Base-by-base conservation (phyloP, 148 eudicot genomes). In the Dianthus caryophyllus region DNA sequence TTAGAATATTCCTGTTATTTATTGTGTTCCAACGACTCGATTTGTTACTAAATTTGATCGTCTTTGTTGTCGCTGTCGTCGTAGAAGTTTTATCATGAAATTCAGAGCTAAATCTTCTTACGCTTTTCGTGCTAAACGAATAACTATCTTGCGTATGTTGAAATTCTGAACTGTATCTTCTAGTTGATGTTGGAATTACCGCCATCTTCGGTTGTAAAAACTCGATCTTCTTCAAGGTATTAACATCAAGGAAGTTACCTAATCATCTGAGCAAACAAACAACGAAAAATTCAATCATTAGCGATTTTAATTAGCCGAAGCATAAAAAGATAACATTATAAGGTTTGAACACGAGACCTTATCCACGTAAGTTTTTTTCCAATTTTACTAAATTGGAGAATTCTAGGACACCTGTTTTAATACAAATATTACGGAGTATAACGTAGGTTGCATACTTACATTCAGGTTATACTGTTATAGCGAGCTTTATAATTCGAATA, bases 171-270 rank as follows among this genome's bases (percentile, higher is more conserved):
- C 25, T 38, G 24, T 60, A 76, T 36, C 72, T 66, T 64, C 76
- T 80, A 27, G 71, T 41, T 22, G 70, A 26, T 5, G 79, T 65
- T 70, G 82, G 67, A 61, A 62, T 69, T 4, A 64, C 72, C 14
- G 86, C 82, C 91, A 84, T 84, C 75, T 69, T 55, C 18, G 41
- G 64, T 78, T 73, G 39, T 53, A 25, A 4, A 29, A 58, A 31
- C 21, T 25, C n/a, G 13, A 27, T 56, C 38, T 11, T 43, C 6
- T 52, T 61, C 17, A 62, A 27, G 66, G 47, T 17, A 14, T 15
- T 71, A 9, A 18, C 17, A 18, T 26, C 27, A 14, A n/a, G 33
- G 46, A 47, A 65, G 0, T 72, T 25, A 55, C 75, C 75, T 64
- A 16, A 25, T 44, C 39, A 43, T 57, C 52, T n/a, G n/a, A n/a